A percentile compares a stretch with the other conserved stretches of the same genome.
These are phyloP conservation scores for Aureobasidium sp. DNA, from an alignment of 2,329 filamentous ascomycete genomes.

Conservation along the genomic window DNA sequence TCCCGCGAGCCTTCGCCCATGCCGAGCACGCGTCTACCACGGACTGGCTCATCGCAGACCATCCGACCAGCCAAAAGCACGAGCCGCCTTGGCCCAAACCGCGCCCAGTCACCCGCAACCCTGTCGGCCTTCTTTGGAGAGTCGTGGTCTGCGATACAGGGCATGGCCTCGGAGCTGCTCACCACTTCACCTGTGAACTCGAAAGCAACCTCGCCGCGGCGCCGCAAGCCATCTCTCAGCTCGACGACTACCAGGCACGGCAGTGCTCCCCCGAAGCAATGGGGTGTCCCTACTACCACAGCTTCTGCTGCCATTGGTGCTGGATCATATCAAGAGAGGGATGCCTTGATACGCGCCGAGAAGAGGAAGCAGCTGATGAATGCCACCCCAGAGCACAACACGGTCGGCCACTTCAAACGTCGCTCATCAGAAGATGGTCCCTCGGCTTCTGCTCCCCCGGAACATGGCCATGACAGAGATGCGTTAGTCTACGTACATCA, in stretches of 20 bases:
- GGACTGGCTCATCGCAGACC: constrained; percentile 17
- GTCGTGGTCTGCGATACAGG: constrained; percentile 44
- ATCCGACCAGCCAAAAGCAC: constrained; percentile 1
- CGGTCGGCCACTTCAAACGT: constrained; percentile 51
- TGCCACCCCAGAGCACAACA: constrained; percentile 34
- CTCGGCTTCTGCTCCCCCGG: constrained; percentile 42
- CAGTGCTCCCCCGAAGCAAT: constrained; percentile 39
- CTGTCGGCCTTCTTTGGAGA: constrained; percentile 42
- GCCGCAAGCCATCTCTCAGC: constrained; percentile 20
- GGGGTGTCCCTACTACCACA: constrained; percentile 38
- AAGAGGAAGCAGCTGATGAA: constrained; percentile 44
- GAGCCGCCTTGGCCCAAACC: not conserved
- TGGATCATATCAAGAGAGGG: constrained; percentile 41
- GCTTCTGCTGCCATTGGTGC: constrained; percentile 32
- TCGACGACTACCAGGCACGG: constrained; percentile 26
- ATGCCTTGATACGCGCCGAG: constrained; percentile 42
- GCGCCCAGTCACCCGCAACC: constrained; percentile 13
- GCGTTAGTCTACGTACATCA: constrained; percentile 86
- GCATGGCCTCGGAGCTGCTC: constrained; percentile 43
- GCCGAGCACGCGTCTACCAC: constrained; percentile 21
- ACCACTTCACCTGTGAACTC: not conserved
- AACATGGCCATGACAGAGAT: constrained; percentile 59
- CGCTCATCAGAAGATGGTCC: constrained; percentile 59
- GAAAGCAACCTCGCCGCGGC: constrained; percentile 10
- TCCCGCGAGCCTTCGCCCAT: constrained; percentile 33